Evolutionary conservation across 768 basidiomycete genomes (phyloP).

Genomic region (Tulasnella calospora): DNA sequence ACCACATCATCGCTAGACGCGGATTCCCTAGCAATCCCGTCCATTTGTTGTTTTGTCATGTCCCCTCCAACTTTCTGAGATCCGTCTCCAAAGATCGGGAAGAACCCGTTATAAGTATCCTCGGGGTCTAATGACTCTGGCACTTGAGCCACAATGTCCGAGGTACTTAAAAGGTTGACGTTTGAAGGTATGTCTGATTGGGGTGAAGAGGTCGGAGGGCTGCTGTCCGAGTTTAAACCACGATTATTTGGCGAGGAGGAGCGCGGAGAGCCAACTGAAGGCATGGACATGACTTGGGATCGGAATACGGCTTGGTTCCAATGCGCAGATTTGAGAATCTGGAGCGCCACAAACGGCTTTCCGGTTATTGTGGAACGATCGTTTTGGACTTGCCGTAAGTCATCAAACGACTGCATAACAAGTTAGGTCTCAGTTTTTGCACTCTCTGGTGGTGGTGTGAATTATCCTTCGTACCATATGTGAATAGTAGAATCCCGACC

Average conservation of each 20-base stretch:
- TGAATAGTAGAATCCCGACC: conserved; percentile 72
- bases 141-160: background rate
- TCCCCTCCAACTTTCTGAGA: conserved; percentile 23
- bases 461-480: conserved; percentile 63
- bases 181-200: conserved; percentile 9
- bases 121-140: conserved; percentile 41
- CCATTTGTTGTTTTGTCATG: background rate
- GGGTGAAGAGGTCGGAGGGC: background rate
- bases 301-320: conserved; percentile 69
- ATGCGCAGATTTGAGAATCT: conserved; percentile 66
- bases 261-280: conserved; percentile 19
- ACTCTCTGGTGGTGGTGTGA: conserved; percentile 17
- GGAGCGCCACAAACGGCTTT: conserved; percentile 61
- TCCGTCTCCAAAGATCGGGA: conserved; percentile 25
- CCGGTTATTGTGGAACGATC: conserved; percentile 71
- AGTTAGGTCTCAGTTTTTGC: conserved; percentile 24
- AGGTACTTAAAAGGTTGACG: background rate
- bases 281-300: conserved; percentile 19
- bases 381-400: conserved; percentile 65
- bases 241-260: conserved; percentile 2
- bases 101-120: conserved; percentile 39
- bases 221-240: background rate
- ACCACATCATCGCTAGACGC: background rate
- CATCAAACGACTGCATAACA: conserved; percentile 62
- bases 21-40: conserved; percentile 9